phyloP scores from a whole-genome alignment of 1,284 basidiomycete genomes.

The Trametes versicolor region DNA sequence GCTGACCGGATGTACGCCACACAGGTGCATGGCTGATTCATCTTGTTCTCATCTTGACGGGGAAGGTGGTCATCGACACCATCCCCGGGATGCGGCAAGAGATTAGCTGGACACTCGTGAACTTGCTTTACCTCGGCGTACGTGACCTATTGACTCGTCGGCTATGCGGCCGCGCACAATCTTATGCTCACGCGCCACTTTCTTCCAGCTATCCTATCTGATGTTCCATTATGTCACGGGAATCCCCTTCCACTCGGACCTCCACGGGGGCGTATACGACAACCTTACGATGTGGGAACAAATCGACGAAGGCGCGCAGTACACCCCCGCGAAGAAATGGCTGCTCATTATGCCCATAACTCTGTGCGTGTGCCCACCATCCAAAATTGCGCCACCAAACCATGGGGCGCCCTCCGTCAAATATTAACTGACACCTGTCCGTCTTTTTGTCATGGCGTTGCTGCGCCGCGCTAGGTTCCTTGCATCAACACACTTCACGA shows the following conservation, averaged over 20 bases:
- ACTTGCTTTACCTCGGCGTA: conserved; percentile 92
- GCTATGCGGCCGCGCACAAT: conserved; percentile 5
- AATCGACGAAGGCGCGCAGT: conserved; percentile 98
- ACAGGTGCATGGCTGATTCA: conserved; percentile 98
- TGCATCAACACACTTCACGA: conserved; percentile 97
- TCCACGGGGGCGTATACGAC: conserved; percentile 94
- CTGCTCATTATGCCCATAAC: conserved; percentile 91
- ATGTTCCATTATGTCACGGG: conserved; percentile 99
- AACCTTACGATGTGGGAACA: conserved; percentile 99
- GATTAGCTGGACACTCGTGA: conserved; percentile 96
- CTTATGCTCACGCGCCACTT: conserved; percentile 12
- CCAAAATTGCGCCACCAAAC: conserved; percentile 5
- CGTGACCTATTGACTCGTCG: conserved; percentile 46
- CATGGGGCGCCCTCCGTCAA: conserved; percentile 1
- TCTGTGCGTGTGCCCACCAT: conserved; percentile 67
- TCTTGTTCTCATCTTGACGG: conserved; percentile 89
- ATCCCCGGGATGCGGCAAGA: conserved; percentile 95
- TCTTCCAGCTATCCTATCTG: conserved; percentile 85
- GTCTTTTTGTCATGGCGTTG: not conserved
- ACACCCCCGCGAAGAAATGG: conserved; percentile 99
- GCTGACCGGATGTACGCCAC: conserved; percentile 15
- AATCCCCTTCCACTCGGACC: conserved; percentile 92
- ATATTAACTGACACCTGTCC: conserved; percentile 25
- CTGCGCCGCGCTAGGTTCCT: conserved; percentile 74
- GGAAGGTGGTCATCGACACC: conserved; percentile 94